These are phyloP conservation scores for Cutaneotrichosporon mucoides DNA, from an alignment of 1,284 basidiomycete genomes.

Conservation along the genomic window DNA sequence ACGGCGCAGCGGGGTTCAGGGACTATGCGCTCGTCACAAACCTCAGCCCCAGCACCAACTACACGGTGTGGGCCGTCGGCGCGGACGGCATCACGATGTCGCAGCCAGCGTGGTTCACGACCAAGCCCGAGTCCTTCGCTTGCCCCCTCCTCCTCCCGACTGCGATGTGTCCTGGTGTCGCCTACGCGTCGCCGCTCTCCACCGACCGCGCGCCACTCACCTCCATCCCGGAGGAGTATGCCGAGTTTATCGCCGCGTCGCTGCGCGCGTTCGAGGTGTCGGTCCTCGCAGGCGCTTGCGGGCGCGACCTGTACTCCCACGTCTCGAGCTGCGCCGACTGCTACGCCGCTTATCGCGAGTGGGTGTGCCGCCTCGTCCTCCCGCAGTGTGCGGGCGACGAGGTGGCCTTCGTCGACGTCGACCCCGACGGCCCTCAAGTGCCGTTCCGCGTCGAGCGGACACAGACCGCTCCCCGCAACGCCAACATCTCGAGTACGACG, in stretches of 20 bases:
- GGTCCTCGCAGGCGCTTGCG: slow-evolving; percentile 65
- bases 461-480: slow-evolving; percentile 48
- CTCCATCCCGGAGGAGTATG: slow-evolving; percentile 56
- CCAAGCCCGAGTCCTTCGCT: slow-evolving; percentile 53
- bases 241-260: slow-evolving; percentile 56
- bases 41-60: slow-evolving; percentile 36
- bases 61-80: slow-evolving; percentile 41
- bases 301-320: slow-evolving; percentile 73
- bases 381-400: slow-evolving; percentile 58
- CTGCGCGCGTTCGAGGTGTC: slow-evolving; percentile 69
- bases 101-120: slow-evolving; percentile 40
- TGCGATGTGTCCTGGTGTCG: slow-evolving; percentile 66
- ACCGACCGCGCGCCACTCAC: slow-evolving; percentile 30
- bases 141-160: slow-evolving; percentile 69
- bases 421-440: slow-evolving; percentile 32
- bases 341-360: slow-evolving; percentile 66
- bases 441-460: slow-evolving; percentile 49
- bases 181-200: slow-evolving; percentile 65
- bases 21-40: slow-evolving; percentile 29
- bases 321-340: slow-evolving; percentile 72
- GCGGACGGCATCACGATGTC: slow-evolving; percentile 23
- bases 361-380: slow-evolving; percentile 70
- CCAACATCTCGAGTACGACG: slow-evolving; percentile 6
- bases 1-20: slow-evolving; percentile 33
- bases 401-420: slow-evolving; percentile 40